A percentile compares a stretch with the other conserved stretches of the same genome.
Conservation (phyloP, 1,284 basidiomycete genomes). For the Melampsora larici-populina region DNA sequence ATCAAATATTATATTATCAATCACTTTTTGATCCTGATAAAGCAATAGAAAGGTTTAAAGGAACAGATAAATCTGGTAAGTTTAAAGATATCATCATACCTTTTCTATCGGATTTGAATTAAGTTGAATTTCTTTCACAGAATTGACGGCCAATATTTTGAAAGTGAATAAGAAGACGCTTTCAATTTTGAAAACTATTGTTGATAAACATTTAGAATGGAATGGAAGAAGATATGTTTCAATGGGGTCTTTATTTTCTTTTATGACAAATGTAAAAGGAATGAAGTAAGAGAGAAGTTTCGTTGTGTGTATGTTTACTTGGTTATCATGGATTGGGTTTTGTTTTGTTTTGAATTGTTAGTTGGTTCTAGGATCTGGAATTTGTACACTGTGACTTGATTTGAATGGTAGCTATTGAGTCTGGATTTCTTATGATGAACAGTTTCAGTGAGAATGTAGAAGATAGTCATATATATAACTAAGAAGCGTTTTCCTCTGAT, state of each 20-base stretch:
- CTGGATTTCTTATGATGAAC: too few relatives aligned
- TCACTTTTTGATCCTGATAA: conserved; percentile 73
- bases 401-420: too few relatives aligned
- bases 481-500: too few relatives aligned
- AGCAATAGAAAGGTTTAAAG: conserved; percentile 59
- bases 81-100: neutral
- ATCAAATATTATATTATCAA: conserved; percentile 76
- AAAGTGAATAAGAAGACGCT: conserved; percentile 53
- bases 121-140: conserved; percentile 19
- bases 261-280: conserved; percentile 58
- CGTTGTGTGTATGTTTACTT: neutral
- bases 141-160: conserved; percentile 21
- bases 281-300: neutral
- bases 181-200: conserved; percentile 60
- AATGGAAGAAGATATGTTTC: conserved; percentile 84
- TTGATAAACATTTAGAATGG: conserved; percentile 73
- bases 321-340: neutral
- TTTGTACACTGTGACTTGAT: too few relatives aligned
- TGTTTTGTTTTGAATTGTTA: too few relatives aligned
- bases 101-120: neutral
- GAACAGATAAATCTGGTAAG: conserved; percentile 37
- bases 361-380: too few relatives aligned
- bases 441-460: too few relatives aligned
- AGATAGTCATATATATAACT: too few relatives aligned
- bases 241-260: conserved; percentile 70